phyloP scores from a whole-genome alignment of 176 grass and related monocot species.

The Coix lacrymajobi region DNA sequence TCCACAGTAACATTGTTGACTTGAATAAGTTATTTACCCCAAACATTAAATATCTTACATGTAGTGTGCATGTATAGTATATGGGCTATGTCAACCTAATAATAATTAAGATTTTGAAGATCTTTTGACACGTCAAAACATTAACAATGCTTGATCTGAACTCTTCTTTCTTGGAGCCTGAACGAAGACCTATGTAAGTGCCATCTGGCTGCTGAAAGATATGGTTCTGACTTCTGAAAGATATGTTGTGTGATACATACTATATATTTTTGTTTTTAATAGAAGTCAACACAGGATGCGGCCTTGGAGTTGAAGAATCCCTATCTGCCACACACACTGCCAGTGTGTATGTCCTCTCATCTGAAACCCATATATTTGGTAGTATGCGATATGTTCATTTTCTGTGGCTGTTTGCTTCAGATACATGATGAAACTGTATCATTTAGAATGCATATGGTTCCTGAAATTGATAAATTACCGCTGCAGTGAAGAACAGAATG shows the following conservation, averaged over 20 bases:
- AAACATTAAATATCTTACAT: background rate
- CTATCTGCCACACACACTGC: background rate
- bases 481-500: background rate
- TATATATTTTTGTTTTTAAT: background rate
- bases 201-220: background rate
- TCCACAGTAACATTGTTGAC: constrained; percentile 33
- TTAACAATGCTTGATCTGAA: constrained; percentile 7
- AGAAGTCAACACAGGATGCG: background rate
- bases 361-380: background rate
- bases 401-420: background rate
- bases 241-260: background rate
- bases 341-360: background rate
- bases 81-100: constrained; percentile 20
- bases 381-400: background rate
- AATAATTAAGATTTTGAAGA: background rate
- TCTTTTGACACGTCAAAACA: background rate
- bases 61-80: background rate
- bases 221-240: constrained; percentile 17
- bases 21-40: constrained; percentile 19
- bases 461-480: background rate
- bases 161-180: background rate
- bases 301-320: constrained; percentile 10
- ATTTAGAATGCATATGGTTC: background rate
- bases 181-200: background rate
- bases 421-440: background rate